Percentiles rank a stretch among this genome's conserved stretches.
phyloP scores from a whole-genome alignment of 768 basidiomycete species.

The Aureoboletus auriporus region DNA sequence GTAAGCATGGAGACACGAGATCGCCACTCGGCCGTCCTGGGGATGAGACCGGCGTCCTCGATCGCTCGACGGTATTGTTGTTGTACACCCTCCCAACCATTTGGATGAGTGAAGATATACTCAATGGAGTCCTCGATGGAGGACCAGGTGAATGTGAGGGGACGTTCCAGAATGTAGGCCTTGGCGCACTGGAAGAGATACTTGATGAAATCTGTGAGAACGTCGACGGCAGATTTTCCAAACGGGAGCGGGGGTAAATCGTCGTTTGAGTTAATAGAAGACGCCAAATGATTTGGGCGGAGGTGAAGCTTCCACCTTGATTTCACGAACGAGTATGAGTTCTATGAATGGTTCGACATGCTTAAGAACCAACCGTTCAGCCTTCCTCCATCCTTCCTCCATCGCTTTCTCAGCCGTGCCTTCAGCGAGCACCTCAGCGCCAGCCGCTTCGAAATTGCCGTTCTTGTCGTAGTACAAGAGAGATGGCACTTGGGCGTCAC shows the following conservation, averaged over 20 bases:
- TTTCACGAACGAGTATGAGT: not conserved
- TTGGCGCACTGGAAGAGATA: constrained; percentile 15
- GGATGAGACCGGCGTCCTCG: constrained; percentile 20
- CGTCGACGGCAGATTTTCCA: constrained; percentile 6
- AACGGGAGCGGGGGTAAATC: constrained; percentile 31
- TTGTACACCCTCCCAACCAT: constrained; percentile 27
- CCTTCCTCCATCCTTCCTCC: constrained; percentile 19
- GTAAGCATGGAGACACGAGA: constrained; percentile 19
- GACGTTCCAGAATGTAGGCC: constrained; percentile 11
- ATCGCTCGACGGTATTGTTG: constrained; percentile 21
- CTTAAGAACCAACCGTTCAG: constrained; percentile 16
- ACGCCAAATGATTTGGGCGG: constrained; percentile 9
- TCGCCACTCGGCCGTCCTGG: constrained; percentile 2
- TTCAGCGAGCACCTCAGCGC: constrained; percentile 35
- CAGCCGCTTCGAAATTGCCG: constrained; percentile 34
- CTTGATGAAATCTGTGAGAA: constrained; percentile 18
- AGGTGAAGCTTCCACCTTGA: constrained; percentile 26
- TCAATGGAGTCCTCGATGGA: constrained; percentile 11
- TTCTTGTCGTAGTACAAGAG: constrained; percentile 40
- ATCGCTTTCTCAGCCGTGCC: constrained; percentile 31
- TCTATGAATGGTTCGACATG: not conserved
- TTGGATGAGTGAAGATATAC: constrained; percentile 25
- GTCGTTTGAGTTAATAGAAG: constrained; percentile 16
- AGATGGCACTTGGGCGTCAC: constrained; percentile 42
- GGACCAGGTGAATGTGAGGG: constrained; percentile 11